phyloP scores from a whole-genome alignment of 345 rosid genomes.

The Hypericum perforatum region DNA sequence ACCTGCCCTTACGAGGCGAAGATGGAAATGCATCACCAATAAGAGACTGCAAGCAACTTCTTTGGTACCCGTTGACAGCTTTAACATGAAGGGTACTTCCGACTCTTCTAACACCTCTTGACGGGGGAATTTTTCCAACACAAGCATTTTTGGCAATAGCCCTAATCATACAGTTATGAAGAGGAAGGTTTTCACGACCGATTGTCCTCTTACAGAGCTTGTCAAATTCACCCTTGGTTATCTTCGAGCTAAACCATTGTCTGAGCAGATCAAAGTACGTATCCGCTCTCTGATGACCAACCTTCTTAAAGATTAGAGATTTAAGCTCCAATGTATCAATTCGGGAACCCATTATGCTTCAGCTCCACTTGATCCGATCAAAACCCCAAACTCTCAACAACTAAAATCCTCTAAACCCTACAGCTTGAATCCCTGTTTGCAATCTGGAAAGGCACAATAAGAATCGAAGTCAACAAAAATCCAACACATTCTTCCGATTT shows the following conservation, averaged over 20 bases:
- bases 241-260: slow-evolving; percentile 40
- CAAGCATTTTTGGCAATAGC: slow-evolving; percentile 65
- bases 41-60: slow-evolving; percentile 31
- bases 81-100: slow-evolving; percentile 19
- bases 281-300: slow-evolving; percentile 69
- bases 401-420: neutral
- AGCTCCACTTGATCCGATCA: no score
- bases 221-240: slow-evolving; percentile 64
- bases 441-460: slow-evolving; percentile 1
- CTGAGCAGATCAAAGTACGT: slow-evolving; percentile 67
- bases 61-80: slow-evolving; percentile 30
- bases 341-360: slow-evolving; percentile 28
- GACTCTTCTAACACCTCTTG: slow-evolving; percentile 16
- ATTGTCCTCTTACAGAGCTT: slow-evolving; percentile 42
- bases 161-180: slow-evolving; percentile 61
- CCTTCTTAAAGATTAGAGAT: slow-evolving; percentile 32
- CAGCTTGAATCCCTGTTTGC: neutral
- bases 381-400: slow-evolving; percentile 2
- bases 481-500: no score
- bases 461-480: no score
- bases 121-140: slow-evolving; percentile 39
- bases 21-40: slow-evolving; percentile 39
- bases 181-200: slow-evolving; percentile 58
- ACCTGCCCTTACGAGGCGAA: slow-evolving; percentile 49
- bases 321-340: slow-evolving; percentile 43